phyloP scores from a whole-genome alignment of 2,329 filamentous ascomycete genomes.

The Calonectria pteridis region DNA sequence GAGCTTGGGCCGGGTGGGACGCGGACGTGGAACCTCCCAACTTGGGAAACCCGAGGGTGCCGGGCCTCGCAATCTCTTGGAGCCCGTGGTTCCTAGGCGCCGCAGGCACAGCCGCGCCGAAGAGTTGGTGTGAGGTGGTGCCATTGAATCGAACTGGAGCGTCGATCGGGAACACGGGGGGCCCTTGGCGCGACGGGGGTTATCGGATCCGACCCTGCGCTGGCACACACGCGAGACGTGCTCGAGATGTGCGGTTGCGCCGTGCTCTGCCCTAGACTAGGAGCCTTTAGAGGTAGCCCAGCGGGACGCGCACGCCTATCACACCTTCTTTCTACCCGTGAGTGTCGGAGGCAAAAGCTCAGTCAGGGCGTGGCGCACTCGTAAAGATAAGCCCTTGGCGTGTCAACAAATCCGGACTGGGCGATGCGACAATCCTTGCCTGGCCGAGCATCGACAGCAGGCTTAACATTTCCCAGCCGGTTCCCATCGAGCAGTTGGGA shows the following conservation, averaged over 20 bases:
- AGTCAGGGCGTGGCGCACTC: background rate
- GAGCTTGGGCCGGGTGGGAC: conserved; percentile 31
- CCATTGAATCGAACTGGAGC: conserved; percentile 13
- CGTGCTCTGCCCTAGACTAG: background rate
- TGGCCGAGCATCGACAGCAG: conserved; percentile 19
- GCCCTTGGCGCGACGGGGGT: conserved; percentile 8
- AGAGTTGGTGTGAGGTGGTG: conserved; percentile 16
- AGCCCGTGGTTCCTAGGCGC: conserved; percentile 5
- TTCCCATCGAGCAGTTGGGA: background rate
- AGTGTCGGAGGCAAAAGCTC: conserved; percentile 20
- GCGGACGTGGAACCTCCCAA: conserved; percentile 35
- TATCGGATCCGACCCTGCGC: conserved; percentile 26
- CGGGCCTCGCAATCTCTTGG: conserved; percentile 13
- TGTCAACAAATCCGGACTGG: conserved; percentile 8
- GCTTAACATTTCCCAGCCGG: conserved; percentile 18
- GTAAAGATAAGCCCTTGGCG: conserved; percentile 21
- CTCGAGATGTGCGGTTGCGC: background rate
- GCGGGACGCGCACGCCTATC: conserved; percentile 28
- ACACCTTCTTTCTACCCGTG: conserved; percentile 8
- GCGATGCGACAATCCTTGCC: conserved; percentile 31
- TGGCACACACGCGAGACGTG: conserved; percentile 16
- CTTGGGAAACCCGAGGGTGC: conserved; percentile 41
- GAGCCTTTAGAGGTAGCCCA: background rate
- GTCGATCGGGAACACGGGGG: conserved; percentile 29
- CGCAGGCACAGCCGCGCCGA: background rate